Evolutionary conservation across 352 stramenopile genomes (phyloP).

Genomic region (Pythium oligandrum): DNA sequence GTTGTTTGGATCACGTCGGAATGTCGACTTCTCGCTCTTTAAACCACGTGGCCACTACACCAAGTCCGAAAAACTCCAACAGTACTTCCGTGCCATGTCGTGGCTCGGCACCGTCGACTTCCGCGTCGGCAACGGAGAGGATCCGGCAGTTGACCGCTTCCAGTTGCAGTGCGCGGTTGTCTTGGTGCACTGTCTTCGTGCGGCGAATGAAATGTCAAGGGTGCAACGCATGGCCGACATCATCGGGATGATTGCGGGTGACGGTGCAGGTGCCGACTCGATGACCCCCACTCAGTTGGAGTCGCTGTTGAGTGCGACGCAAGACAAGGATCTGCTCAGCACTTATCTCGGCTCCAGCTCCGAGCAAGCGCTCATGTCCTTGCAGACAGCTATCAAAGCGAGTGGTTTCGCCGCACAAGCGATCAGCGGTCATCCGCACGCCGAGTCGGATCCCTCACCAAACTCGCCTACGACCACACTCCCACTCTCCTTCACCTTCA

Average conservation of each 20-base stretch:
- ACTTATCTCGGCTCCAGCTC: conserved; percentile 1
- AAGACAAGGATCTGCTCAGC: conserved; percentile 4
- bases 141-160: conserved; percentile 2
- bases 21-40: too few relatives aligned
- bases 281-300: conserved; percentile 18
- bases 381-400: conserved; percentile 14
- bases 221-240: conserved; percentile 5
- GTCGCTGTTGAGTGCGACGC: conserved; percentile 4
- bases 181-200: conserved; percentile 13
- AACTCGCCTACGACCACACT: conserved; percentile 4
- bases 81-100: conserved; percentile 19
- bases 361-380: neutral
- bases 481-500: conserved; percentile 14
- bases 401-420: conserved; percentile 10
- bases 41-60: conserved; percentile 25
- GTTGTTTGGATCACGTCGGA: conserved; percentile 9
- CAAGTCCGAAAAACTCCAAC: conserved; percentile 8
- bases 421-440: conserved; percentile 12
- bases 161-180: conserved; percentile 19
- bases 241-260: conserved; percentile 9
- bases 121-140: conserved; percentile 17
- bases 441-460: conserved; percentile 3
- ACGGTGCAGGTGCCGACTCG: conserved; percentile 12
- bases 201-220: neutral
- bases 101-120: conserved; percentile 24